A percentile compares a stretch with the other conserved stretches of the same genome.
These are phyloP conservation scores for Paspalum notatum DNA, from an alignment of 176 grass and related monocot species.

Conservation along the genomic window DNA sequence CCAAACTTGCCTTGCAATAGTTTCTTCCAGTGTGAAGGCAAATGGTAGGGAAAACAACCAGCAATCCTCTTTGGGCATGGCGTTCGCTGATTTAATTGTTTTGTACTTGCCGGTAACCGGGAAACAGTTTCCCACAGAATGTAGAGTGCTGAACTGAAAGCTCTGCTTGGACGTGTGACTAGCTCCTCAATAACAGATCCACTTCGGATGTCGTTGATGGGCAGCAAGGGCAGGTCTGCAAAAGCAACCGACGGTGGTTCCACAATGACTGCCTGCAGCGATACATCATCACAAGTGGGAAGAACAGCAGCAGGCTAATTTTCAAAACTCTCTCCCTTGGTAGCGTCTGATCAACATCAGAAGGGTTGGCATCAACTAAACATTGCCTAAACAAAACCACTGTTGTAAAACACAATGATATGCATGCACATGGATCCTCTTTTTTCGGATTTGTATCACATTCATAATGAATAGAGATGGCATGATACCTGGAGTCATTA, in stretches of 20 bases:
- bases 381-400: conserved; percentile 22
- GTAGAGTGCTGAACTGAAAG: conserved; percentile 43
- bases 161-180: not conserved
- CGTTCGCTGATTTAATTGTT: not conserved
- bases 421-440: not conserved
- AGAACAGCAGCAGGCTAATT: not conserved
- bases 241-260: conserved; percentile 82
- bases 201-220: conserved; percentile 10
- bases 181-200: conserved; percentile 71
- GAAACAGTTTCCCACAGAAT: conserved; percentile 10
- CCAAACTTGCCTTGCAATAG: no score
- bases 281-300: not conserved
- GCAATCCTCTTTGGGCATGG: not conserved
- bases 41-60: not conserved
- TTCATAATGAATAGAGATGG: conserved; percentile 13
- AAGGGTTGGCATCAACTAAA: conserved; percentile 5
- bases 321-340: conserved; percentile 80
- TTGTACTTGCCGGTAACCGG: not conserved
- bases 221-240: not conserved
- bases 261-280: conserved; percentile 64
- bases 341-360: conserved; percentile 67
- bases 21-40: no score
- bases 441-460: conserved; percentile 15
- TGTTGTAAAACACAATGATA: conserved; percentile 23
- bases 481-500: conserved; percentile 15